Evolutionary conservation across 2,329 filamentous ascomycete species (phyloP), one percentile per base, ranked within the genome.

Genomic region (Helminthosporium solani): DNA sequence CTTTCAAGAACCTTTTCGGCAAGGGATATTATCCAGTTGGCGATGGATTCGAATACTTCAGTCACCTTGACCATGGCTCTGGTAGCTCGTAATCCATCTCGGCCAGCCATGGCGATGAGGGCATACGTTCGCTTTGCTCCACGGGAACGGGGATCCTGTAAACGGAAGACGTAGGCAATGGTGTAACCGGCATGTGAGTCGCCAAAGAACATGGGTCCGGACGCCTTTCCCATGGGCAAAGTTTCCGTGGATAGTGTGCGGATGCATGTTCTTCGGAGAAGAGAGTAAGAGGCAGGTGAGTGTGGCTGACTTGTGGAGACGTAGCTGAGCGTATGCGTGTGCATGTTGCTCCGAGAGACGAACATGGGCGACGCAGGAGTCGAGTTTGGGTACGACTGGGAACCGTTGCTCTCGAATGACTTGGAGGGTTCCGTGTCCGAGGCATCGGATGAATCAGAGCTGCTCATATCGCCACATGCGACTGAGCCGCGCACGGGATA

Each of bases 81-180:
- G 38, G 61, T 68, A 21, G 70, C 74, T 44, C 77, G 73, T 68
- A 78, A 79, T 45, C 79, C 76, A 47, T 82, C 79, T 45, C 76
- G 78, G 2, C 79, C 79, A 4, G 77, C 78, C 42, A 82, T 71
- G 11, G 79, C 79, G 41, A 82, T 73, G 21, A 83, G 70, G 2
- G 80, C 79, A 63, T 83, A 83, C 30, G 75, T 78, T 44, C 80
- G 75, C 47, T 76, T 73, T 47, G 78, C 75, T 28, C 80, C 80
- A 44, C 80, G 77, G 8, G 80, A 79, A 62, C 79, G 75, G 14
- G 78, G 78, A 56, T 83, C 80, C 12, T 77, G 76, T 15, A 83
- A 72, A 35, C 79, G 78, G 63, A 83, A 83, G 33, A 81, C 74
- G 58, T 81, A 82, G 33, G 80, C 79, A 42, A 82, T 79, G 15